These are phyloP conservation scores for Iodosphaeria phyllophila DNA, from an alignment of 2,329 filamentous ascomycete species.

Conservation along the genomic window DNA sequence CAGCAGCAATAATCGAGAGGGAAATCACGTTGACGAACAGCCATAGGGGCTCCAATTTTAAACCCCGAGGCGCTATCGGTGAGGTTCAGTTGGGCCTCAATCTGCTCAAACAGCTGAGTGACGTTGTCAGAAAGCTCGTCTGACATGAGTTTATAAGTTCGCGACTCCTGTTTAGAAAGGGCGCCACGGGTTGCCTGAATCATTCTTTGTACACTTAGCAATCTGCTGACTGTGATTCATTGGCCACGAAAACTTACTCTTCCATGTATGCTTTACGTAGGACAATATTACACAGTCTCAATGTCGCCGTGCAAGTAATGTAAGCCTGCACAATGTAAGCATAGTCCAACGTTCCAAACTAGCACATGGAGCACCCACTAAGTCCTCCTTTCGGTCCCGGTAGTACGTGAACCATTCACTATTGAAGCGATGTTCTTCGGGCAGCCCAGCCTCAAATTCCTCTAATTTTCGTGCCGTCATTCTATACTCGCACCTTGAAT, in stretches of 20 bases:
- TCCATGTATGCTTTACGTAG: conserved; percentile 32
- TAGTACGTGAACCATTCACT: conserved; percentile 21
- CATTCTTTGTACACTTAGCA: conserved; percentile 16
- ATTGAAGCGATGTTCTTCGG: conserved; percentile 28
- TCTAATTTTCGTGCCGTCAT: conserved; percentile 21
- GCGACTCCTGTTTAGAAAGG: conserved; percentile 11
- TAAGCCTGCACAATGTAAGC: conserved; percentile 21
- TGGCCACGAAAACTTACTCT: conserved; percentile 22
- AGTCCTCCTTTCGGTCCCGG: conserved; percentile 27
- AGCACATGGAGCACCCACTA: conserved; percentile 18
- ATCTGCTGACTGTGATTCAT: background rate
- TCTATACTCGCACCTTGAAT: conserved; percentile 27
- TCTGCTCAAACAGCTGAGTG: conserved; percentile 25
- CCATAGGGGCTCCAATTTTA: conserved; percentile 32
- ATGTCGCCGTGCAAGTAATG: conserved; percentile 33
- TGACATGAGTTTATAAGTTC: conserved; percentile 24
- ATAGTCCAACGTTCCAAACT: background rate
- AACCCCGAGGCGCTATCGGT: conserved; percentile 24
- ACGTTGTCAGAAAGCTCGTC: conserved; percentile 30
- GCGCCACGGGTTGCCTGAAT: conserved; percentile 21
- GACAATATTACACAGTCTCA: conserved; percentile 36
- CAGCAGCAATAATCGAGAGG: background rate
- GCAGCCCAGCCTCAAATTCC: conserved; percentile 29
- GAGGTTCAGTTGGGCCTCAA: conserved; percentile 28
- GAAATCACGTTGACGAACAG: conserved; percentile 14